These are phyloP conservation scores for Annulohypoxylon maeteangense DNA, from an alignment of 495 filamentous ascomycete genomes.

Conservation along the genomic window DNA sequence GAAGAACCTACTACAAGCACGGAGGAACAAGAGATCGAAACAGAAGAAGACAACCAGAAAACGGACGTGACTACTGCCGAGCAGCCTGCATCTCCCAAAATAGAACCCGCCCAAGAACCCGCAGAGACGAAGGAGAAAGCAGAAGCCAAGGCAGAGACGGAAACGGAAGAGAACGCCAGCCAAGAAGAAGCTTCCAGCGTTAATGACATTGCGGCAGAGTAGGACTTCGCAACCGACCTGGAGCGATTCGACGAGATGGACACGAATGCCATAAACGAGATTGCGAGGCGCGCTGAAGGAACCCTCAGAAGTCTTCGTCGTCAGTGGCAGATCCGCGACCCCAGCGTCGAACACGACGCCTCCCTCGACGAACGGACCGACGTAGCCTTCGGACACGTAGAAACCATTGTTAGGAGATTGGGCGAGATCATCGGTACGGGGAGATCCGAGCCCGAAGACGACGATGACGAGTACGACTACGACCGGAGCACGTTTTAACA, in stretches of 20 bases:
- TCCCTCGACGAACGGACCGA: constrained; percentile 28
- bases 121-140: constrained; percentile 19
- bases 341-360: not conserved
- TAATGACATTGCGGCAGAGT: constrained; percentile 32
- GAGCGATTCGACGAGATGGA: constrained; percentile 34
- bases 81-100: not conserved
- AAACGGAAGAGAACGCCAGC: not conserved
- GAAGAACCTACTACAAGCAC: constrained; percentile 37
- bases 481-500: constrained; percentile 17
- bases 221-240: constrained; percentile 41
- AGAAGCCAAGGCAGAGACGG: not conserved
- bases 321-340: not conserved
- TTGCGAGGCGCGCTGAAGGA: constrained; percentile 12
- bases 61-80: constrained; percentile 10
- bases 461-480: constrained; percentile 2
- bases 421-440: not conserved
- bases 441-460: too few species aligned
- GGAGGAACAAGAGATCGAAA: constrained; percentile 36
- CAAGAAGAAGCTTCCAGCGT: constrained; percentile 28
- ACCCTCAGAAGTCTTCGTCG: constrained; percentile 15
- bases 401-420: constrained; percentile 22
- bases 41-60: constrained; percentile 24
- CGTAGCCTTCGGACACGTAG: constrained; percentile 12
- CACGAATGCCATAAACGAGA: not conserved
- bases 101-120: constrained; percentile 34